These are phyloP conservation scores for Kurtzmaniella natalensis DNA, from an alignment of 1,139 yeast genomes.

Conservation along the genomic window DNA sequence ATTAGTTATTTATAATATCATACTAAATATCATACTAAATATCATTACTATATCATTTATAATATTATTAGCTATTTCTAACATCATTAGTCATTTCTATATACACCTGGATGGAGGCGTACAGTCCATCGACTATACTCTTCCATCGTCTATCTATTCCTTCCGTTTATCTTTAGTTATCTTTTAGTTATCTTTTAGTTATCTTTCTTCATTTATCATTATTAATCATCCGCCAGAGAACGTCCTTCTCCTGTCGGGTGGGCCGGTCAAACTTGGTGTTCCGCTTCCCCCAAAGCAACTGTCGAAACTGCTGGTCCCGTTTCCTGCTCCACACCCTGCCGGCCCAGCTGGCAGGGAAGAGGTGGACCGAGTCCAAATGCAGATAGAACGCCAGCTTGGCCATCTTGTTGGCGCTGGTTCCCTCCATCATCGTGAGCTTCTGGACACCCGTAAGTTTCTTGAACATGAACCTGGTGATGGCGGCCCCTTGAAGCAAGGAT, in stretches of 20 bases:
- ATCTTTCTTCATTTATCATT: too few species aligned
- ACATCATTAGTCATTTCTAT: too few species aligned
- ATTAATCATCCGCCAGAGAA: slow-evolving; percentile 72
- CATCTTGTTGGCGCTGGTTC: slow-evolving; percentile 3
- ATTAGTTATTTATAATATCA: too few species aligned
- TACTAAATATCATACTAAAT: too few species aligned
- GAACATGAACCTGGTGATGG: slow-evolving; percentile 42
- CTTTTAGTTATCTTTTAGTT: too few species aligned
- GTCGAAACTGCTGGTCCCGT: slow-evolving; percentile 3
- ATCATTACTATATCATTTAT: too few species aligned
- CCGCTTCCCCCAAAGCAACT: slow-evolving; percentile 24
- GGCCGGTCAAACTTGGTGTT: slow-evolving; percentile 31
- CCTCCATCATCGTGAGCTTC: slow-evolving; percentile 59
- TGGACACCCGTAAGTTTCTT: slow-evolving; percentile 53
- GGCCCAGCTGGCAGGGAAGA: background rate
- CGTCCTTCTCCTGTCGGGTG: slow-evolving; percentile 48
- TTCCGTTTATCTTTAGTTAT: too few species aligned
- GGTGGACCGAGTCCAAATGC: slow-evolving; percentile 1
- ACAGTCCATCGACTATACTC: too few species aligned
- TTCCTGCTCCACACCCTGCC: background rate
- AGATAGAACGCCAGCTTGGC: slow-evolving; percentile 1
- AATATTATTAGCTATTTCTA: too few species aligned
- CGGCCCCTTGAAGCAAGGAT: slow-evolving; percentile 42
- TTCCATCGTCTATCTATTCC: too few species aligned
- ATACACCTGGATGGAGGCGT: too few species aligned